Base-by-base conservation (phyloP, 192 early-diverging fungal species). In the Entomortierella chlamydospora region DNA sequence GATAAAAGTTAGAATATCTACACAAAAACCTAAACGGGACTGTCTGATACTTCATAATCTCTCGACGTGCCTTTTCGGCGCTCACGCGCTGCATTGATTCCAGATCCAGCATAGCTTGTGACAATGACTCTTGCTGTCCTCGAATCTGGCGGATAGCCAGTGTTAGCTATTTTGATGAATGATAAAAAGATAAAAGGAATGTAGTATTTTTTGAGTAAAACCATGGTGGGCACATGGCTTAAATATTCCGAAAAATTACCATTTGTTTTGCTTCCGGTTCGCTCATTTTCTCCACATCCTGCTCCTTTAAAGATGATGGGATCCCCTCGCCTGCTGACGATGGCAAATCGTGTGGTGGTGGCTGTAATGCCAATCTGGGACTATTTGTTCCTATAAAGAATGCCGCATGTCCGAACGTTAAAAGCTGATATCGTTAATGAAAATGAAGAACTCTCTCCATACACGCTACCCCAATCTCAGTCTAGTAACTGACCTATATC, bases 111-210 rank as follows among this genome's bases (percentile, higher is more conserved):
- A 52, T 52, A 4, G 61, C 43, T 12, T 64, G 60, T 22, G 53
- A 22, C 18, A 78, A 25, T 20, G 49, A 37, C 15, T 59, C 55
- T 31, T 56, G 68, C 23, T 70, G 68, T 10, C 43, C 68, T 33
- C 63, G 76, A 30, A 79, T 20, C 47, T 70, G 68, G n/a, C 61
- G 76, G 5, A 59, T 28, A 0, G 76, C 76, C 41, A 59, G n/a
- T 17, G 68, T 51, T 29, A 79, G 34, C 76, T 79, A 57, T 55
- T 47, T n/a, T n/a, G n/a, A n/a, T n/a, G n/a, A n/a, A n/a, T n/a
- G 15, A 4, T 17, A 39, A 59, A 34, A 26, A 17, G 28, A 29
- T 13, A 23, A 47, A 43, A 41, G 20, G 33, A 7, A 58, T 10
- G 20, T 26, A 41, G 18, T n/a, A n/a, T n/a, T n/a, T n/a, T n/a